A percentile compares a stretch with the other conserved stretches of the same genome.
Conservation (phyloP, 73 alveolate species). For the Tetrahymena malaccensis region DNA sequence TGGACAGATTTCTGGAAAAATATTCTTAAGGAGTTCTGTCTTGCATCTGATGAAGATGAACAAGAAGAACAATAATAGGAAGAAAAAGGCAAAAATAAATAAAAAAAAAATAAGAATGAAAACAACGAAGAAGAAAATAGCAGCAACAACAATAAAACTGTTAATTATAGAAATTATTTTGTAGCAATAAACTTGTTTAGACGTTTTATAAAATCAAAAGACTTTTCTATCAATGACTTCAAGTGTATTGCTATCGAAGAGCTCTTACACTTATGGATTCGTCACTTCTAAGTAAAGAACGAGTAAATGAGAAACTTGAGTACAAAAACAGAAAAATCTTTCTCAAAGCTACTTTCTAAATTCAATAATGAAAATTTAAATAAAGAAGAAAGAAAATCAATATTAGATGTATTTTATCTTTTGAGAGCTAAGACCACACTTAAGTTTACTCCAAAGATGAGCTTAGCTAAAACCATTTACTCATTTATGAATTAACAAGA, state of each 20-base stretch:
- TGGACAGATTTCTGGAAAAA: background rate
- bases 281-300: background rate
- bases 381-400: background rate
- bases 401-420: background rate
- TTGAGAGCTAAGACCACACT: background rate
- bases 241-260: background rate
- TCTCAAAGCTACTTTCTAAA: background rate
- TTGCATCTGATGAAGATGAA: background rate
- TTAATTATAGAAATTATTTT: background rate
- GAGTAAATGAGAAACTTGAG: background rate
- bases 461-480: background rate
- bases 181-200: background rate
- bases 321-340: background rate
- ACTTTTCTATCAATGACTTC: background rate
- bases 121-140: background rate
- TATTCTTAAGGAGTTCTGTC: background rate
- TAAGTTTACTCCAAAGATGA: background rate
- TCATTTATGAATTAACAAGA: background rate
- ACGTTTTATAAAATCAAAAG: background rate
- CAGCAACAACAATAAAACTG: background rate
- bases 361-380: background rate
- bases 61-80: background rate
- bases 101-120: background rate
- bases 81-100: background rate
- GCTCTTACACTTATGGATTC: background rate